phyloP scores from a whole-genome alignment of 1,139 yeast genomes.

The Saccharomyces hybrid region DNA sequence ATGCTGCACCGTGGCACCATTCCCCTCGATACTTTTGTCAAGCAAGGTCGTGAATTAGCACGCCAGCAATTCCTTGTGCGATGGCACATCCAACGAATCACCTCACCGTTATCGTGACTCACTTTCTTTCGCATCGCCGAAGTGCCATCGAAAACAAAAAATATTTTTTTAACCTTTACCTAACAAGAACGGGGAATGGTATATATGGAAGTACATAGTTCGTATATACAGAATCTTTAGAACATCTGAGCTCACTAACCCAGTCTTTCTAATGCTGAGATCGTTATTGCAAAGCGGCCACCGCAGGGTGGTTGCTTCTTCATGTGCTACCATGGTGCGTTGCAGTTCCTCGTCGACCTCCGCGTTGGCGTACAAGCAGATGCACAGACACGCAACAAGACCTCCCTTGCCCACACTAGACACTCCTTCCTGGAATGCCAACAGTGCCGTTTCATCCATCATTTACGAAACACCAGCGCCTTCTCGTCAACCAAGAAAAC shows the following conservation, averaged over 20 bases:
- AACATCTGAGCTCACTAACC: background rate
- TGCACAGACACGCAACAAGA: slow-evolving; percentile 77
- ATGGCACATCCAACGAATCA: slow-evolving; percentile 37
- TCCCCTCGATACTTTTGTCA: slow-evolving; percentile 22
- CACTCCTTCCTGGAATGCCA: slow-evolving; percentile 91
- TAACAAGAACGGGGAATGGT: background rate
- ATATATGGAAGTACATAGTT: background rate
- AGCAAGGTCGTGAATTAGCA: slow-evolving; percentile 56
- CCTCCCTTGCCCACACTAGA: slow-evolving; percentile 95
- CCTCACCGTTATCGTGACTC: slow-evolving; percentile 4
- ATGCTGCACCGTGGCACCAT: slow-evolving; percentile 43
- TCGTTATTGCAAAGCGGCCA: slow-evolving; percentile 6
- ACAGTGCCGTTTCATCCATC: slow-evolving; percentile 91
- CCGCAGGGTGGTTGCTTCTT: slow-evolving; percentile 2
- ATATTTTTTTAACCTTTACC: background rate
- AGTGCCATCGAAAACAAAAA: background rate
- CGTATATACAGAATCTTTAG: background rate
- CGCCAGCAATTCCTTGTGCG: slow-evolving; percentile 61
- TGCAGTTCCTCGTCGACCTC: slow-evolving; percentile 61
- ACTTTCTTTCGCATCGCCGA: slow-evolving; percentile 1
- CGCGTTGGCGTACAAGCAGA: slow-evolving; percentile 87
- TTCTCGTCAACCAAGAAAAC: slow-evolving; percentile 55
- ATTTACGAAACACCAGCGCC: slow-evolving; percentile 88
- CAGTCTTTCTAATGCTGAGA: slow-evolving; percentile 5
- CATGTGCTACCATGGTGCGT: slow-evolving; percentile 8